Percentiles rank a stretch among this genome's conserved stretches.
Evolutionary conservation across 306 rosid species (phyloP).

Genomic region (Geum urbanum): DNA sequence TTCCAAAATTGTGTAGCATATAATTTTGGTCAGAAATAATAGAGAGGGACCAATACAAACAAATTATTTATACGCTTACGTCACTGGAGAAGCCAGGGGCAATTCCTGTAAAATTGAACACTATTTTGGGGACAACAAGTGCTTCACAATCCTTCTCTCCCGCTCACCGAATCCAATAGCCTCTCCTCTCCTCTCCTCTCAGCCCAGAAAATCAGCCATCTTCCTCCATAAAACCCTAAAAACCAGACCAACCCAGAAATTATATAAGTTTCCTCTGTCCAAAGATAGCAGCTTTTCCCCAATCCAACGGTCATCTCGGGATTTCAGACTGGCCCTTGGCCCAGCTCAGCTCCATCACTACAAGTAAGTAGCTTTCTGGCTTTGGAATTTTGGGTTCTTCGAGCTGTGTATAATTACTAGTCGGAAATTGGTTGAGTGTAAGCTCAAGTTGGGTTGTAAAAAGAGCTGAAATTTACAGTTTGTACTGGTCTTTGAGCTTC

Average conservation of each 20-base stretch:
- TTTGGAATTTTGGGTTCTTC: slow-evolving; percentile 3
- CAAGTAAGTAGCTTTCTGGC: slow-evolving; percentile 22
- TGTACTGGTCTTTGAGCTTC: slow-evolving; percentile 7
- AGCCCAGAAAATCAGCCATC: not conserved
- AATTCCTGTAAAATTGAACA: slow-evolving; percentile 8
- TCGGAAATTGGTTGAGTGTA: not conserved
- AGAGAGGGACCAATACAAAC: slow-evolving; percentile 9
- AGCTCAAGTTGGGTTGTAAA: not conserved
- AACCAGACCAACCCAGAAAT: slow-evolving; percentile 5
- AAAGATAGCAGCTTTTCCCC: not conserved
- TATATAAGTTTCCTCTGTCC: not conserved
- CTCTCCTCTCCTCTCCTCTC: not conserved
- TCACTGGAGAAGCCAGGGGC: slow-evolving; percentile 7
- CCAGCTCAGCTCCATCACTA: not conserved
- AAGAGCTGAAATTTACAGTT: not conserved
- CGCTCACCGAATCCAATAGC: slow-evolving; percentile 26
- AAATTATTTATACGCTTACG: slow-evolving; percentile 25
- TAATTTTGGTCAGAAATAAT: not conserved
- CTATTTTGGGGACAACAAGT: not conserved
- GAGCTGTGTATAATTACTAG: not conserved
- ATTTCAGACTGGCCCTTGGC: slow-evolving; percentile 4
- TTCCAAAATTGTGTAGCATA: no score
- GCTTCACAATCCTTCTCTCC: slow-evolving; percentile 7
- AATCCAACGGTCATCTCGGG: slow-evolving; percentile 8
- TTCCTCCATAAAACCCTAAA: slow-evolving; percentile 27